Evolutionary conservation across 345 rosid species (phyloP).

Genomic region (Populus pruinosa): DNA sequence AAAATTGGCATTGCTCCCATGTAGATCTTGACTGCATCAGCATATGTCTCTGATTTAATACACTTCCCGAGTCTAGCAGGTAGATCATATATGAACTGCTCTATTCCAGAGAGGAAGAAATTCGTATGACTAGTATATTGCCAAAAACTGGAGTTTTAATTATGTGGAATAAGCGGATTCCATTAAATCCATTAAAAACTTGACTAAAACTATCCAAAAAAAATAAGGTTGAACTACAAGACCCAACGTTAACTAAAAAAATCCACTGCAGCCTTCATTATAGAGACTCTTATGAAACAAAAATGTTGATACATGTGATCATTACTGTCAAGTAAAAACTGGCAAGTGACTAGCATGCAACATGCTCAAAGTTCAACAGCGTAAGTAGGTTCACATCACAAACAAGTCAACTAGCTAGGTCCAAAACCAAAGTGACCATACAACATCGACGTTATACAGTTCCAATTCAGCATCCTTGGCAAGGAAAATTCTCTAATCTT

Average conservation of each 20-base stretch:
- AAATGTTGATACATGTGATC: neutral
- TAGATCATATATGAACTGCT: conserved; percentile 98
- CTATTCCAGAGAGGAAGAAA: conserved; percentile 50
- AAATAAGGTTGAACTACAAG: neutral
- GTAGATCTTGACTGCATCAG: conserved; percentile 94
- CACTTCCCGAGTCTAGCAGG: conserved; percentile 94
- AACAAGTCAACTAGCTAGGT: conserved; percentile 2
- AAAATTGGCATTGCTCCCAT: conserved; percentile 98
- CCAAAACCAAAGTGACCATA: neutral
- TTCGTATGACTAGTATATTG: conserved; percentile 33
- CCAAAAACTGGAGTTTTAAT: conserved; percentile 14
- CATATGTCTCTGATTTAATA: conserved; percentile 86
- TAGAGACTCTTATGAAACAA: neutral
- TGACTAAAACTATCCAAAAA: neutral
- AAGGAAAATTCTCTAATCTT: neutral
- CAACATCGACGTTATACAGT: neutral
- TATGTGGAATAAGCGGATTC: neutral
- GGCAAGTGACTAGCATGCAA: neutral
- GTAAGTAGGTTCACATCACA: neutral
- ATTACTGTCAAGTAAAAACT: neutral
- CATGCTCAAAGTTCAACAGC: conserved; percentile 4
- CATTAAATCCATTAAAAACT: neutral
- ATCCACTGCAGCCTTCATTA: neutral
- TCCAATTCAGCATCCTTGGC: neutral
- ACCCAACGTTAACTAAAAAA: neutral